Conservation (phyloP, 208 protist species). For the Trypanosoma congolense region DNA sequence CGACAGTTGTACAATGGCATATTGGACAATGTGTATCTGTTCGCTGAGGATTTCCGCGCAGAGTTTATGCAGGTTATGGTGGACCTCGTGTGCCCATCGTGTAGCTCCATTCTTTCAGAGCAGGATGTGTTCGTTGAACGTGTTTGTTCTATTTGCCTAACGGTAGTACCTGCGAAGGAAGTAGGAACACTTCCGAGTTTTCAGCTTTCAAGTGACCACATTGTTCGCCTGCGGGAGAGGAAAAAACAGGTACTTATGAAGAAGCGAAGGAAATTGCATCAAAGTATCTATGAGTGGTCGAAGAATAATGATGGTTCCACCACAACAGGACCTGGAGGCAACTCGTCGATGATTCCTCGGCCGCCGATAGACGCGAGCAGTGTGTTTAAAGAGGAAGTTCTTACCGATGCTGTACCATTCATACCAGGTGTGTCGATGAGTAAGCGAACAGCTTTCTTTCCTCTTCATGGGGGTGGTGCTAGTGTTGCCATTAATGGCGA, state of each 20-base stretch:
- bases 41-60: constrained; percentile 50
- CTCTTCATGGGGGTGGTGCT: constrained; percentile 9
- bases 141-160: constrained; percentile 61
- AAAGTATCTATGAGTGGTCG: constrained; percentile 34
- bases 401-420: constrained; percentile 18
- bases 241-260: constrained; percentile 32
- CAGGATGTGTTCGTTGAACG: constrained; percentile 63
- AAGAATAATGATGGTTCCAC: too few relatives aligned
- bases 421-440: constrained; percentile 32
- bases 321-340: too few relatives aligned
- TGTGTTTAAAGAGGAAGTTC: constrained; percentile 19
- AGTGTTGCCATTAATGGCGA: background rate
- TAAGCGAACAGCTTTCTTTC: constrained; percentile 19
- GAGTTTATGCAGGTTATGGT: constrained; percentile 67
- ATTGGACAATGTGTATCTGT: constrained; percentile 68
- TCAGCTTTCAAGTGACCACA: constrained; percentile 61
- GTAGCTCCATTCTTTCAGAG: constrained; percentile 47
- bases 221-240: constrained; percentile 41
- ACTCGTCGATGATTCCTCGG: background rate
- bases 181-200: constrained; percentile 50
- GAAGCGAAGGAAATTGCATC: constrained; percentile 32
- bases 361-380: constrained; percentile 16
- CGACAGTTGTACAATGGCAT: constrained; percentile 73
- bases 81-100: constrained; percentile 73
- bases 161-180: constrained; percentile 53